Evolutionary conservation across 129 eudicot genomes (phyloP), one percentile per base, ranked within the genome.

Genomic region (Ambrosia trifida): DNA sequence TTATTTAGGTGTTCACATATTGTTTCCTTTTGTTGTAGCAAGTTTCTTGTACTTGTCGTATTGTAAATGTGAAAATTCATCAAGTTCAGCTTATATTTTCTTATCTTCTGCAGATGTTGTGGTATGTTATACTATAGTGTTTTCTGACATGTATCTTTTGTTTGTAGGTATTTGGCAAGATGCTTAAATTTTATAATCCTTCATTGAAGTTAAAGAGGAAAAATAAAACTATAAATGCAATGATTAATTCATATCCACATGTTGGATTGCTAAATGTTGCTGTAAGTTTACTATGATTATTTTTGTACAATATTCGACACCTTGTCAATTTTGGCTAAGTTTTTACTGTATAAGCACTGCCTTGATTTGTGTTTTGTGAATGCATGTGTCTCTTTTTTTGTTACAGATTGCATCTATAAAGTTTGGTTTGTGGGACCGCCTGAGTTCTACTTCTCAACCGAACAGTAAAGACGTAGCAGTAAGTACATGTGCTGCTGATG

Each of bases 211-310:
- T 54, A 43, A 53, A 66, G 75, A 79, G n/a, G 79, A 80, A 70
- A 63, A 60, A 44, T 52, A 75, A 57, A 72, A 78, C 57, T 72
- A 46, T 83, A 61, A 78, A 50, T 47, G 49, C 52, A 10, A 67
- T 80, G 67, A 81, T 83, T 49, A 46, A 76, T 33, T 40, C 81
- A 59, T 74, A 86, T 67, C 98, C 96, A 49, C 78, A 76, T 58
- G 66, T 68, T 72, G 96, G 89, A 66, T 87, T 93, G 85, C 84
- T 89, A 45, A 81, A 89, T 77, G 91, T 88, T 68, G 95, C 98
- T 71, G 98, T 93, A 79, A 84, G 98, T 85, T 24, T 57, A 52
- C 74, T 54, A 63, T 66, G 16, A 7, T 40, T 14, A 20, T 11
- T 44, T 18, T 44, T 61, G 28, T 76, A 31, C 44, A 35, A 19